Evolutionary conservation across 2,329 filamentous ascomycete species (phyloP).

Genomic region (Bipolaris victoriae): DNA sequence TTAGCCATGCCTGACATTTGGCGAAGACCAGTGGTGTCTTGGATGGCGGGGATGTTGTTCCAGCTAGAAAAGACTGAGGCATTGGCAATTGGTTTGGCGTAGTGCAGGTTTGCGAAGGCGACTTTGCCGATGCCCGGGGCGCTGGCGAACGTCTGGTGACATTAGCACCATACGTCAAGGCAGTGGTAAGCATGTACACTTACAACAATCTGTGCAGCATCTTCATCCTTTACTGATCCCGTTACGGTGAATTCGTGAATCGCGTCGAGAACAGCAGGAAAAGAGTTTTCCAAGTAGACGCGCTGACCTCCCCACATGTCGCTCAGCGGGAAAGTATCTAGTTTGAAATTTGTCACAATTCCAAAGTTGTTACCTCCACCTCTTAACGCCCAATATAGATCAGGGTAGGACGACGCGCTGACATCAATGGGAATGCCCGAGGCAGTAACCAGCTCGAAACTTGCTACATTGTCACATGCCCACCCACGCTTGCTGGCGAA

Average conservation of each 20-base stretch:
- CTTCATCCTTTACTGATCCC: slow-evolving; percentile 18
- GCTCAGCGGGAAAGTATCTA: slow-evolving; percentile 22
- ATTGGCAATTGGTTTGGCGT: slow-evolving; percentile 32
- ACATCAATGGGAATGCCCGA: slow-evolving; percentile 18
- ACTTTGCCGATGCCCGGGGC: slow-evolving; percentile 24
- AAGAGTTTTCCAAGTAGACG: slow-evolving; percentile 17
- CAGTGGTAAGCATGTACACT: not conserved
- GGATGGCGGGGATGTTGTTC: slow-evolving; percentile 28
- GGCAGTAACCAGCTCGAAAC: slow-evolving; percentile 26
- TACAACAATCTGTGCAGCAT: slow-evolving; percentile 31
- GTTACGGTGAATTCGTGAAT: slow-evolving; percentile 19
- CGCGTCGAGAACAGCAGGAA: slow-evolving; percentile 21
- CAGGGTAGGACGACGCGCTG: slow-evolving; percentile 35
- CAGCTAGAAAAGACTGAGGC: slow-evolving; percentile 33
- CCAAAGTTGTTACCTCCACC: slow-evolving; percentile 45
- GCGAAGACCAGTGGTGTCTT: slow-evolving; percentile 29
- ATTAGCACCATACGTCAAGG: not conserved
- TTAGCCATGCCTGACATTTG: slow-evolving; percentile 28
- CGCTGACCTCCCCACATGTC: slow-evolving; percentile 34
- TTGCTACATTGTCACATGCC: slow-evolving; percentile 39
- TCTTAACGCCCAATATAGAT: slow-evolving; percentile 48
- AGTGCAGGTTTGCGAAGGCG: slow-evolving; percentile 27
- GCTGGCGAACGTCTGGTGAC: slow-evolving; percentile 30
- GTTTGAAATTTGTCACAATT: slow-evolving; percentile 37
- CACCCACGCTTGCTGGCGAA: slow-evolving; percentile 31